Percentiles rank a stretch among this genome's conserved stretches.
Evolutionary conservation across 768 basidiomycete species (phyloP).

Genomic region (Tylopilus sp.): DNA sequence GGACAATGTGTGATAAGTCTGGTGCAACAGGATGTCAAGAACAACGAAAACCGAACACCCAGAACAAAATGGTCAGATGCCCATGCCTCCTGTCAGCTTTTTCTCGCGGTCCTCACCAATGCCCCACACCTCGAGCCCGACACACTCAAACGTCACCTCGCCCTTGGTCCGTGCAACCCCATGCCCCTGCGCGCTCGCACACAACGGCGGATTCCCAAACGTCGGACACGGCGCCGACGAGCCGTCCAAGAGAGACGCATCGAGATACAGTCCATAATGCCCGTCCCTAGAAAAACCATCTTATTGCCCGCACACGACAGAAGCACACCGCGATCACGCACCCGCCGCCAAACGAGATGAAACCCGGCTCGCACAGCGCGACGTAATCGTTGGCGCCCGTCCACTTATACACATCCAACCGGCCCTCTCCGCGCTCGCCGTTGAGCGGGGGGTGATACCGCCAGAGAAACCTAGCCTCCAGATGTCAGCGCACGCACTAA

Average conservation of each 20-base stretch:
- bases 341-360: constrained; percentile 92
- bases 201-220: constrained; percentile 83
- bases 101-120: constrained; percentile 37
- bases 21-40: neutral
- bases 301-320: neutral
- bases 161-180: constrained; percentile 32
- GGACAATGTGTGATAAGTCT: no score
- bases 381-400: constrained; percentile 91
- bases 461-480: constrained; percentile 72
- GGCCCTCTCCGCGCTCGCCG: constrained; percentile 18
- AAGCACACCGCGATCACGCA: constrained; percentile 23
- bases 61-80: neutral
- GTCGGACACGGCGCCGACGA: constrained; percentile 83
- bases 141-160: constrained; percentile 78
- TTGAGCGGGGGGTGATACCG: constrained; percentile 38
- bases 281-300: constrained; percentile 48
- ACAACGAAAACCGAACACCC: neutral
- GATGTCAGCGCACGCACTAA: neutral
- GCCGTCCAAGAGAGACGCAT: constrained; percentile 76
- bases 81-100: no score
- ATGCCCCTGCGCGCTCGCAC: constrained; percentile 28
- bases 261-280: constrained; percentile 85
- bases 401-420: constrained; percentile 68
- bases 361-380: constrained; percentile 75
- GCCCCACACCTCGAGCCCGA: constrained; percentile 91